Base-by-base conservation (phyloP, 805 yeast genomes). In the Sungouiella thailandica region DNA sequence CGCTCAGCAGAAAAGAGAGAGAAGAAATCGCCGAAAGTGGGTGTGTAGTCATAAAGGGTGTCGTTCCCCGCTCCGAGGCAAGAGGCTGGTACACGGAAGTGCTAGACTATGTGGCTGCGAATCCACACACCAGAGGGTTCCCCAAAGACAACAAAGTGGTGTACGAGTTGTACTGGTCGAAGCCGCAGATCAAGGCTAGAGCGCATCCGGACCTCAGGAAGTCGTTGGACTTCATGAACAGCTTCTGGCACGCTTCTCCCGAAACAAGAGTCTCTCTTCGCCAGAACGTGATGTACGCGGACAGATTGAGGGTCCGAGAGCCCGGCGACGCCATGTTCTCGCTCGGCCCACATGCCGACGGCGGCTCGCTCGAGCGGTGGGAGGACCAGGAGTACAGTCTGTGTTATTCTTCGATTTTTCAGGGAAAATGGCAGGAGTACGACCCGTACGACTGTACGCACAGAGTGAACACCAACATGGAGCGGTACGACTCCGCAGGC, bases 311-410 rank as follows among this genome's bases (percentile, higher is more conserved):
- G 32, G 60, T 68, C 27, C 50, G 72, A 28, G 47, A 49, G 8
- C 68, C 72, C 0, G 72, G 72, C 6, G 57, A 52, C 19, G 41
- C 38, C 14, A 43, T 50, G 18, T 36, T 37, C 19, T 17, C 65
- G 4, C 51, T 67, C 25, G 63, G 60, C 19, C 57, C 65, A 15
- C 73, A 68, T 34, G 46, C 55, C n/a, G 73, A 68, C 39, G 53
- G 65, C n/a, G 63, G 69, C 10, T 56, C 68, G 2, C 46, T 68
- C 23, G 73, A 67, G 41, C 44, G 74, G 30, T 69, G 74, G 74
- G 72, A 68, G 42, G 72, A 69, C 44, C 41, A 35, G 10, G 55
- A 47, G 16, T 69, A 65, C 44, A 40, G 65, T n/a, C 41, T 46
- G 8, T 57, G 54, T 17, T 70, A 69, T 43, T 35, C 45, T 5